Conservation (phyloP, 2,329 filamentous ascomycete genomes). For the Neofusicoccum parvum region DNA sequence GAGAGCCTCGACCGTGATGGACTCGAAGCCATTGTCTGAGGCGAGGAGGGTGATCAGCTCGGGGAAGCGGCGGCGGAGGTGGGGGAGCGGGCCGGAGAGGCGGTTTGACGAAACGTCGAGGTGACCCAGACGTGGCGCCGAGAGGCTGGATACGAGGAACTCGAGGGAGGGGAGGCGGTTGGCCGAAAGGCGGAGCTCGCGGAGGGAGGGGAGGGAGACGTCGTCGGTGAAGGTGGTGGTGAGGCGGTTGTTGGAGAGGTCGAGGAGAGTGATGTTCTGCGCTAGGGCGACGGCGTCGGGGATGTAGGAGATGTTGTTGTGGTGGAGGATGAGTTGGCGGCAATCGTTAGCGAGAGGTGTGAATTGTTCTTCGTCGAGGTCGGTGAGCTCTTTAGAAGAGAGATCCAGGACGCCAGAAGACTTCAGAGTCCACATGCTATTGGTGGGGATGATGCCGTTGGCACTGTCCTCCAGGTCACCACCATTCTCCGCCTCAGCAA, state of each 20-base stretch:
- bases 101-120: constrained; percentile 83
- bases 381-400: constrained; percentile 41
- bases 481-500: not conserved
- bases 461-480: not conserved
- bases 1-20: constrained; percentile 72
- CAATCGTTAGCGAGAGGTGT: constrained; percentile 49
- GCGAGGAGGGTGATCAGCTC: constrained; percentile 70
- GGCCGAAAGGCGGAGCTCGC: constrained; percentile 73
- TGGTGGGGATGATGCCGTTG: constrained; percentile 2
- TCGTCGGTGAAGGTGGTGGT: constrained; percentile 47
- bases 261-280: constrained; percentile 69
- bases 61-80: constrained; percentile 69
- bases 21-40: constrained; percentile 76
- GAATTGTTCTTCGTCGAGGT: constrained; percentile 40
- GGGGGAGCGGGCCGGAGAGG: constrained; percentile 67
- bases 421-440: constrained; percentile 32
- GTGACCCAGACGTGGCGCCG: constrained; percentile 73
- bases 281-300: constrained; percentile 72
- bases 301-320: constrained; percentile 73
- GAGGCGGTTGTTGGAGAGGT: constrained; percentile 77
- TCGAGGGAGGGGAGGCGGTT: constrained; percentile 74
- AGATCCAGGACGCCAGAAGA: constrained; percentile 46
- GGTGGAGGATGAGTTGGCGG: constrained; percentile 67
- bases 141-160: constrained; percentile 65
- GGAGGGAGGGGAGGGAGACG: constrained; percentile 65